Evolutionary conservation across 768 basidiomycete species (phyloP).

Genomic region (Saitozyma podzolica): DNA sequence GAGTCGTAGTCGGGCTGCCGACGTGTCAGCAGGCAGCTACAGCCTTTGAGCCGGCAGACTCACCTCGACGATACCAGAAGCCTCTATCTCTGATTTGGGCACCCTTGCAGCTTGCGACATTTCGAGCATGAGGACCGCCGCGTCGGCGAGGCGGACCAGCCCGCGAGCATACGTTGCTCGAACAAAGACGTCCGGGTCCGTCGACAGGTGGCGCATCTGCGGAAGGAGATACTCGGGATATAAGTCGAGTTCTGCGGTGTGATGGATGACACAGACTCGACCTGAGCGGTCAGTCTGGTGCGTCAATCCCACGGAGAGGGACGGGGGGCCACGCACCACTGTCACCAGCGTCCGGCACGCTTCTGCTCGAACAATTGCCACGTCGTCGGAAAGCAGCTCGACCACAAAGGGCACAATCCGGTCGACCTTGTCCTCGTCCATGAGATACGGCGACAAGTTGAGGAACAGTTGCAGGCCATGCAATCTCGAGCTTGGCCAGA

Average conservation of each 20-base stretch:
- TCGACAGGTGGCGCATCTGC: slow-evolving; percentile 75
- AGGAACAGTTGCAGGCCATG: slow-evolving; percentile 83
- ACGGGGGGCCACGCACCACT: slow-evolving; percentile 21
- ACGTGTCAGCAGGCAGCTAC: slow-evolving; percentile 8
- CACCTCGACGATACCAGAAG: slow-evolving; percentile 74
- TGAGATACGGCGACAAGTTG: slow-evolving; percentile 73
- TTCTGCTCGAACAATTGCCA: slow-evolving; percentile 75
- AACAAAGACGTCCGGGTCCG: slow-evolving; percentile 81
- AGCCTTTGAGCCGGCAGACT: slow-evolving; percentile 16
- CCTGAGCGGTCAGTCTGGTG: slow-evolving; percentile 22
- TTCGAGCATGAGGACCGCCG: slow-evolving; percentile 82
- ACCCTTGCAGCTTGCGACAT: slow-evolving; percentile 73
- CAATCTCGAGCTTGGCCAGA: slow-evolving; percentile 79
- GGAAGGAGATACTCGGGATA: slow-evolving; percentile 93
- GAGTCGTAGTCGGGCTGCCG: slow-evolving; percentile 84
- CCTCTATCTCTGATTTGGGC: slow-evolving; percentile 71
- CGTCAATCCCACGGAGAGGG: not conserved
- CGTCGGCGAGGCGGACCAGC: slow-evolving; percentile 79
- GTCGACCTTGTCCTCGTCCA: slow-evolving; percentile 93
- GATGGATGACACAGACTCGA: slow-evolving; percentile 47
- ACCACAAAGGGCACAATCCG: slow-evolving; percentile 89
- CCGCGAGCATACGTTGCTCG: slow-evolving; percentile 79
- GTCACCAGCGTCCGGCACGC: slow-evolving; percentile 37
- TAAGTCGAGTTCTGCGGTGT: slow-evolving; percentile 60
- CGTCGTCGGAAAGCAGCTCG: slow-evolving; percentile 82